Percentiles rank a stretch among this genome's conserved stretches.
Evolutionary conservation across 176 grass and related monocot species (phyloP).

Genomic region (Avena atlantica): DNA sequence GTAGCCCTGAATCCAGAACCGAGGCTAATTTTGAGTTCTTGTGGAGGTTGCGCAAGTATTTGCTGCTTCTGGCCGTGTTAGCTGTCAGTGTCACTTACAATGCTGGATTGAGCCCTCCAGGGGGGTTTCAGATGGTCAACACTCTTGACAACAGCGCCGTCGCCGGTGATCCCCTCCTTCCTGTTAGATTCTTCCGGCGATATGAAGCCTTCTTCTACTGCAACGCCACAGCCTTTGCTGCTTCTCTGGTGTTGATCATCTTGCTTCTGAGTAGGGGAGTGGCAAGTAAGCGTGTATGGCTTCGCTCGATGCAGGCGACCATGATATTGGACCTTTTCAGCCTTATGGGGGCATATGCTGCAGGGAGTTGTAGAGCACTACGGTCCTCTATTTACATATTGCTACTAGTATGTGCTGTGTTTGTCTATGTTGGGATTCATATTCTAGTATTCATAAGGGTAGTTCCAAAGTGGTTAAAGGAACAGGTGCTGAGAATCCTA

Average conservation of each 20-base stretch:
- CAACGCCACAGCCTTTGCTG: constrained; percentile 21
- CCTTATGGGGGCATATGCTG: constrained; percentile 43
- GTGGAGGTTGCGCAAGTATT: constrained; percentile 39
- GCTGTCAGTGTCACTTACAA: constrained; percentile 33
- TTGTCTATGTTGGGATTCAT: constrained; percentile 28
- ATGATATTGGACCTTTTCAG: constrained; percentile 47
- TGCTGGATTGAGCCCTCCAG: constrained; percentile 22
- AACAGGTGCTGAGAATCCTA: no score
- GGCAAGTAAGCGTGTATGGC: constrained; percentile 4
- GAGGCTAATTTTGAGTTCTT: not conserved
- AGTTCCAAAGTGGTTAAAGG: no score
- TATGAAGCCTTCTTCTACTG: constrained; percentile 48
- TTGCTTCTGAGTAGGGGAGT: constrained; percentile 45
- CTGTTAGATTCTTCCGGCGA: not conserved
- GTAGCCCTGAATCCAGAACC: not conserved
- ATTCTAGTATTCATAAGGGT: constrained; percentile 18
- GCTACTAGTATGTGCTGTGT: constrained; percentile 13
- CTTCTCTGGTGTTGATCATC: constrained; percentile 49
- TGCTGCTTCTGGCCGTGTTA: constrained; percentile 3
- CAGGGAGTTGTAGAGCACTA: constrained; percentile 23
- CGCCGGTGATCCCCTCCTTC: constrained; percentile 42
- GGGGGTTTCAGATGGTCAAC: not conserved
- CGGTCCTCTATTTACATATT: constrained; percentile 28
- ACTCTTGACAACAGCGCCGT: no score
- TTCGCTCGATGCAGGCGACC: constrained; percentile 32